Base-by-base conservation (phyloP, 1,139 yeast genomes). In the Candida tunisiensis region DNA sequence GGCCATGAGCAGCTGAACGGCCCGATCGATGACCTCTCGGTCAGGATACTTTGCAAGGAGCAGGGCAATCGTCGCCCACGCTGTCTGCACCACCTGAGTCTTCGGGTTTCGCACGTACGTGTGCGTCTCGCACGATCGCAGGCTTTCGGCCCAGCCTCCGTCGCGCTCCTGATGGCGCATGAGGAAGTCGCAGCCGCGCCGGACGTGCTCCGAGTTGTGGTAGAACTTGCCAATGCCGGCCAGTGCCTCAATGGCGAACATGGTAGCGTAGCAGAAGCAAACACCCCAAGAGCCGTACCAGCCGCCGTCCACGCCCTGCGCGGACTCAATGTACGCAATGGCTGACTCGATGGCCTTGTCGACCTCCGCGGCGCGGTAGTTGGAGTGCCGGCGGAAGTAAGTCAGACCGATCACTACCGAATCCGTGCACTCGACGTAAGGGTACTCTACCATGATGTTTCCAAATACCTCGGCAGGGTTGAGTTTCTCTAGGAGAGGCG, bases 231-330 rank as follows among this genome's bases (percentile, higher is more conserved):
- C 80, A 15, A 75, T 74, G 3, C 91, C 67, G 22, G 69, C 58
- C 28, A 88, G 60, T 0, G 98, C 96, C 42, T 91, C 99, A 18
- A 88, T 54, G 0, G 99, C 98, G 65, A 91, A 91, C 98, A 91
- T 91, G 2, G 88, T 78, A 0, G 98, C 96, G 52, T 91, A 91
- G 0, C 95, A 80, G 47, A 66, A 83, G 46, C 99, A 91, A 8
- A 91, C 75, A 24, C 98, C 99, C 99, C 99, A 91, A 24, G 85
- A 74, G 1, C 99, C 99, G 48, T 85, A 91, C 96, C 98, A 91
- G 7, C 93, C 74, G 0, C 99, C 99, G 48, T 88, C 94, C 0
- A 48, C 45, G 25, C 62, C 58, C 50, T 91, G 98, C 2, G 66
- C 65, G 4, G 57, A 49, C 28, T 66, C 65, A 26, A 91, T 80